Conservation (phyloP, 495 filamentous ascomycete species). For the Stereocaulon alpinum region DNA sequence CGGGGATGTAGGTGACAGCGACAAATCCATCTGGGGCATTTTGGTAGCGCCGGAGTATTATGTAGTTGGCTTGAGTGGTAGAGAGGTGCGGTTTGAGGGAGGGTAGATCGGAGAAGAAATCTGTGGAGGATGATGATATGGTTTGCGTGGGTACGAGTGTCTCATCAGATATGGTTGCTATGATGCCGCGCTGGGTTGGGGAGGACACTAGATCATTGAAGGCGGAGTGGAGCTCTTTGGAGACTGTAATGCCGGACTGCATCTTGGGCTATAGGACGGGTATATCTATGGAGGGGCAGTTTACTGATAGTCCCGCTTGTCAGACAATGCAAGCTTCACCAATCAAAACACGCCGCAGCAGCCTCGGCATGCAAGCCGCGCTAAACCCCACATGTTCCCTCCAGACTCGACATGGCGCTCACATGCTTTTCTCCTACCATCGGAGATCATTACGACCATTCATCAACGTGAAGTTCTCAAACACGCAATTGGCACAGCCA, state of each 20-base stretch:
- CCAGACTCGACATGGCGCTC: constrained; percentile 5
- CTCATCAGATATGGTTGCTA: constrained; percentile 71
- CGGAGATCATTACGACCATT: background rate
- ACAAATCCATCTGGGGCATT: constrained; percentile 43
- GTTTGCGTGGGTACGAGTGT: constrained; percentile 52
- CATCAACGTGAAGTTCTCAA: background rate
- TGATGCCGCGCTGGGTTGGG: constrained; percentile 60
- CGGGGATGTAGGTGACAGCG: constrained; percentile 84
- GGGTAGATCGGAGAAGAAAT: constrained; percentile 51
- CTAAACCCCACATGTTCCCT: constrained; percentile 9
- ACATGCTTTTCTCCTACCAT: background rate
- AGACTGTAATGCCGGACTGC: constrained; percentile 31
- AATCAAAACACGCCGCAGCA: background rate
- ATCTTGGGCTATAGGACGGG: background rate
- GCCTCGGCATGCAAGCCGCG: constrained; percentile 9
- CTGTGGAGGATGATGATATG: constrained; percentile 45
- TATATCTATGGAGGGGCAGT: background rate
- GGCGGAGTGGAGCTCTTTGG: constrained; percentile 70
- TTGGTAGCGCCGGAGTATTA: constrained; percentile 64
- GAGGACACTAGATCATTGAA: constrained; percentile 65
- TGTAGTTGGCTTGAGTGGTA: constrained; percentile 66
- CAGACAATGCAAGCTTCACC: background rate
- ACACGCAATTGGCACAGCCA: background rate
- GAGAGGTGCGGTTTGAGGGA: constrained; percentile 54
- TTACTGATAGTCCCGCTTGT: background rate